Percentiles rank a stretch among this genome's conserved stretches.
These are phyloP conservation scores for Candida golubevii DNA, from an alignment of 805 yeast species.

Conservation along the genomic window DNA sequence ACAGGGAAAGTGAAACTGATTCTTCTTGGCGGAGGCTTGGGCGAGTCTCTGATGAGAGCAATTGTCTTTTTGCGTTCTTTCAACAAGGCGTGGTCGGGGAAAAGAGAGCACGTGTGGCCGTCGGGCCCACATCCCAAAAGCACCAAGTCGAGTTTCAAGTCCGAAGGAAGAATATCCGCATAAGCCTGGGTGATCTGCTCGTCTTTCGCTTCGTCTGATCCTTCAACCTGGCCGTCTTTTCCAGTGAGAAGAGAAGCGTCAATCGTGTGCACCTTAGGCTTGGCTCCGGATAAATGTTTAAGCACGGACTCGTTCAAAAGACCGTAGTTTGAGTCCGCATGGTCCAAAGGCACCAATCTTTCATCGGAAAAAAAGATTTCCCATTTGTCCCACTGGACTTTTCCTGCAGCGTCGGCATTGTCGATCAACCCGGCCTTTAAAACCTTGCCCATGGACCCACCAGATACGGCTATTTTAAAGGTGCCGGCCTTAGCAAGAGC, in stretches of 20 bases:
- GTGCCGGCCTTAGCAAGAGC: constrained; percentile 43
- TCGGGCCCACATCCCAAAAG: constrained; percentile 93
- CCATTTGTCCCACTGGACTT: constrained; percentile 70
- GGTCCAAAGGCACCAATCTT: constrained; percentile 77
- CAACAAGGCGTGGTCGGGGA: constrained; percentile 77
- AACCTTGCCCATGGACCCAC: constrained; percentile 84
- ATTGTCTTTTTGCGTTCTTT: constrained; percentile 49
- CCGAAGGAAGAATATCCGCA: constrained; percentile 50
- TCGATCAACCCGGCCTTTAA: constrained; percentile 63
- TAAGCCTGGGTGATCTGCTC: constrained; percentile 57
- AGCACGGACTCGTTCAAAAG: constrained; percentile 65
- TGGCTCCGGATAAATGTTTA: constrained; percentile 37
- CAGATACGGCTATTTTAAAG: constrained; percentile 81
- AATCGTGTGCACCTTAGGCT: constrained; percentile 65
- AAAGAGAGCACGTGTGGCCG: constrained; percentile 91
- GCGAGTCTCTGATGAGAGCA: constrained; percentile 72
- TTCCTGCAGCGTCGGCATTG: constrained; percentile 39
- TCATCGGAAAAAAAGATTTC: constrained; percentile 86
- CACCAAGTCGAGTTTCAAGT: constrained; percentile 54
- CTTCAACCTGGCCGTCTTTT: constrained; percentile 37
- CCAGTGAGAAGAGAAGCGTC: constrained; percentile 58
- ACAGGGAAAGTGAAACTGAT: constrained; percentile 84
- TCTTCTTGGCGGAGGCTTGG: constrained; percentile 92
- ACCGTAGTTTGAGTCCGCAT: constrained; percentile 84
- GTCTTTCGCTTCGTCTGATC: constrained; percentile 46